Base-by-base conservation (phyloP, 768 basidiomycete species). In the Asterophora lycoperdoides region DNA sequence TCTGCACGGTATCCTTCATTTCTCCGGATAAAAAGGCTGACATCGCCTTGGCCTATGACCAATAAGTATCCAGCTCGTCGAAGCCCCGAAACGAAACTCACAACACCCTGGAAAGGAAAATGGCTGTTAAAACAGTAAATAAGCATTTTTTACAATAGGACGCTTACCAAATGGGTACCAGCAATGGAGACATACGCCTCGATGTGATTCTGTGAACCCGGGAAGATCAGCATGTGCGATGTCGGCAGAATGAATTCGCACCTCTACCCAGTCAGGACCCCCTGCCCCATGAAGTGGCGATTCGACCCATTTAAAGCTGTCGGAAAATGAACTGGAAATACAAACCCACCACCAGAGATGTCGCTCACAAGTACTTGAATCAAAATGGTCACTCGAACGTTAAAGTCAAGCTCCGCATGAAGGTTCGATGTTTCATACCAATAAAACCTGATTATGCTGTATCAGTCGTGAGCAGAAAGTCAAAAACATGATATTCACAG, bases 241-340 rank as follows among this genome's bases (percentile, higher is more conserved):
- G 20, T 15, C 29, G 28, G 14, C 3, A 13, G 19, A 26, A 23
- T 6, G 26, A 23, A 2, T 29, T 49, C 68, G 46, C 52, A 90
- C 91, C 74, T 98, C 94, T 10, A 95, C 93, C 95, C 95, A 98
- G 20, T 79, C 70, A 6, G 81, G 69, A 2, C 94, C 95, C 11
- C 93, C 95, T 2, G 77, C 76, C 7, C 93, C 93, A 54, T 86
- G 82, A 36, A 76, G 69, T 8, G 84, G 83, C 1, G 91, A 89
- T 68, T 98, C 95, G 0, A 95, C 94, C 95, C 95, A 99, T 71
- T 96, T 95, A 60, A 94, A 78, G 63, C 93, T 94, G 50, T 46
- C 15, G 17, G 19, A 33, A 18, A 20, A 28, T 26, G 39, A 46
- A 57, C 46, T 56, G 52, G 39, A 23, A 38, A 29, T 11, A 36